Percentiles rank a stretch among this genome's conserved stretches.
These are phyloP conservation scores for Theobroma cacao DNA, from an alignment of 345 rosid genomes.

Conservation along the genomic window DNA sequence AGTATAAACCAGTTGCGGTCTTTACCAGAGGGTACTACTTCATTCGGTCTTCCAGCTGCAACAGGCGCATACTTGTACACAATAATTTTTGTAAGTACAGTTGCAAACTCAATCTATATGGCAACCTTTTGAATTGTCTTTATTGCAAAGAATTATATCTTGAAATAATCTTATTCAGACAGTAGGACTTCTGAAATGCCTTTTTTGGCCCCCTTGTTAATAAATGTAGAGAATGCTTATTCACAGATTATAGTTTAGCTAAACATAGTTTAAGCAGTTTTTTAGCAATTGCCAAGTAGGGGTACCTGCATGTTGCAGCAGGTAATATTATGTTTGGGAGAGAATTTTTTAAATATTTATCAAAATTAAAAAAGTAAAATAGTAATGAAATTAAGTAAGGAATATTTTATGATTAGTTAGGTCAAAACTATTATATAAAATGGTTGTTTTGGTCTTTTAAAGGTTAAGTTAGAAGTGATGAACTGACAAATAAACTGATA, in stretches of 20 bases:
- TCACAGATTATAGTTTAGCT: not conserved
- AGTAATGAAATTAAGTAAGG: not conserved
- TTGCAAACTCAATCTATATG: not conserved
- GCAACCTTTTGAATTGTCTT: not conserved
- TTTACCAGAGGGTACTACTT: conserved; percentile 73
- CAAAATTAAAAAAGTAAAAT: not conserved
- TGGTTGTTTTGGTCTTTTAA: not conserved
- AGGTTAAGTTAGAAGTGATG: not conserved
- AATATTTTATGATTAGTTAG: not conserved
- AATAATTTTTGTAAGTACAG: conserved; percentile 68
- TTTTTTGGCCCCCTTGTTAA: not conserved
- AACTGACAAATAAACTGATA: not conserved
- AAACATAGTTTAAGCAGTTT: not conserved
- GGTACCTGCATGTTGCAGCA: not conserved
- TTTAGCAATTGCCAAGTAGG: not conserved
- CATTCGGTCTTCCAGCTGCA: conserved; percentile 76
- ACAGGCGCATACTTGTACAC: conserved; percentile 87
- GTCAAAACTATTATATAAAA: not conserved
- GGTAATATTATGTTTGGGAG: not conserved
- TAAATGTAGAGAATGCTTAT: not conserved
- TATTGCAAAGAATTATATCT: not conserved
- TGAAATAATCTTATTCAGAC: not conserved
- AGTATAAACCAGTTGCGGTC: conserved; percentile 89
- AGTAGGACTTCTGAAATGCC: not conserved
- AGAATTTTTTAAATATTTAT: not conserved